These are phyloP conservation scores for Mycena crocata DNA, from an alignment of 768 basidiomycete species.

Conservation along the genomic window DNA sequence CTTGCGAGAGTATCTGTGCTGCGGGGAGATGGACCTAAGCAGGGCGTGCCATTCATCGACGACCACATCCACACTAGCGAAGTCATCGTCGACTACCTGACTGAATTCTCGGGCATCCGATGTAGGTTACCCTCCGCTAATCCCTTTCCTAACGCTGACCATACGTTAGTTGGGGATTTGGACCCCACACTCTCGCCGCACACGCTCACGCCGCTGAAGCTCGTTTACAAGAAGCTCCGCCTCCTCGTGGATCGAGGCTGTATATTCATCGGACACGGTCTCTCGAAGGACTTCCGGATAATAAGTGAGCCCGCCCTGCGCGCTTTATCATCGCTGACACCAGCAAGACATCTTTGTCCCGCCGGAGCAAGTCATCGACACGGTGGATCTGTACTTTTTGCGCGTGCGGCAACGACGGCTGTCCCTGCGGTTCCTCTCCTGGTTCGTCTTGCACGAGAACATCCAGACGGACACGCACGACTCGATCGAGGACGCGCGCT, in stretches of 20 bases:
- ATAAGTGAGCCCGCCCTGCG: slow-evolving; percentile 80
- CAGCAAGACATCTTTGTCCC: slow-evolving; percentile 92
- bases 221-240: slow-evolving; percentile 98
- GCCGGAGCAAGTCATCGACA: slow-evolving; percentile 95
- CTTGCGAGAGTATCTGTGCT: slow-evolving; percentile 95
- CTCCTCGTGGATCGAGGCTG: slow-evolving; percentile 94
- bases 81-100: slow-evolving; percentile 94
- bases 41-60: slow-evolving; percentile 94
- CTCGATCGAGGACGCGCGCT: slow-evolving; percentile 96
- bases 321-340: neutral
- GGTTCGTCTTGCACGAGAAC: slow-evolving; percentile 91
- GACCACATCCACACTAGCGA: slow-evolving; percentile 98
- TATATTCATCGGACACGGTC: slow-evolving; percentile 96
- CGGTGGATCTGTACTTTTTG: slow-evolving; percentile 95
- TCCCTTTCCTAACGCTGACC: slow-evolving; percentile 12
- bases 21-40: slow-evolving; percentile 83
- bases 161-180: slow-evolving; percentile 83
- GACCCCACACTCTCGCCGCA: slow-evolving; percentile 86
- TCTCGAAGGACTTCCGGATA: slow-evolving; percentile 97
- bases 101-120: slow-evolving; percentile 96
- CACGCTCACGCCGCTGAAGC: slow-evolving; percentile 93
- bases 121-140: slow-evolving; percentile 61
- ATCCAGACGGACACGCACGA: slow-evolving; percentile 97
- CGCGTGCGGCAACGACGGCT: slow-evolving; percentile 85
- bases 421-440: slow-evolving; percentile 92